A percentile compares a stretch with the other conserved stretches of the same genome.
Conservation (phyloP, 768 basidiomycete species). For the Lentinula detonsa region DNA sequence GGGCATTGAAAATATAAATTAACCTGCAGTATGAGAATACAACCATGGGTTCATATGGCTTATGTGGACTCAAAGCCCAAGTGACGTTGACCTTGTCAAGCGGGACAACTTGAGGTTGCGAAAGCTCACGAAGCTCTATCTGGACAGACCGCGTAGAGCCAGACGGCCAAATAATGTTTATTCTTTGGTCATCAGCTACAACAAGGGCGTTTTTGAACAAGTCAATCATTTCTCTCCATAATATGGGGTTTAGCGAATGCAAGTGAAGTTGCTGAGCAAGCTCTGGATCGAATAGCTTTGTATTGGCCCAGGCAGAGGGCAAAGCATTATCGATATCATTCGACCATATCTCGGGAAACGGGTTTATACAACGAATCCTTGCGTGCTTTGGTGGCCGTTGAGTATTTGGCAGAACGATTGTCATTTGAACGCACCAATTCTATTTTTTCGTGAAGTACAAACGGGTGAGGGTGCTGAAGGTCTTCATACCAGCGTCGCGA, state of each 20-base stretch:
- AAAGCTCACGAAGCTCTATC: conserved; percentile 5
- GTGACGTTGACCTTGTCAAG: conserved; percentile 31
- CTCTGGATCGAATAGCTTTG: neutral
- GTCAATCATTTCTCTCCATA: conserved; percentile 42
- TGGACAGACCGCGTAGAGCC: neutral
- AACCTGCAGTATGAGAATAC: conserved; percentile 49
- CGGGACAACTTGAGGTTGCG: conserved; percentile 6
- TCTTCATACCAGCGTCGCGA: conserved; percentile 29
- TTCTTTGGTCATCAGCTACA: conserved; percentile 32
- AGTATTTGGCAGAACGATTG: neutral
- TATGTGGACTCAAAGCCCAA: conserved; percentile 47
- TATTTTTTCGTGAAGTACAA: conserved; percentile 33
- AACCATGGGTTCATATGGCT: conserved; percentile 51
- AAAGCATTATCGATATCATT: neutral
- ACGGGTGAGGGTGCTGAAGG: conserved; percentile 27
- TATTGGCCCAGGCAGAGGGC: neutral
- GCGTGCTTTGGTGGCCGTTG: neutral
- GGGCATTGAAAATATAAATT: conserved; percentile 50
- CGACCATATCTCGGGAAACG: neutral
- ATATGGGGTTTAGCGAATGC: conserved; percentile 18
- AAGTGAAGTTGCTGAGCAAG: neutral
- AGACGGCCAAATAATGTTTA: conserved; percentile 30
- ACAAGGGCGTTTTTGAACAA: conserved; percentile 48
- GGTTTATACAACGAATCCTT: neutral
- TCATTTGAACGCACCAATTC: conserved; percentile 13